phyloP scores from a whole-genome alignment of 805 yeast genomes.

The Ogataea polymorpha region DNA sequence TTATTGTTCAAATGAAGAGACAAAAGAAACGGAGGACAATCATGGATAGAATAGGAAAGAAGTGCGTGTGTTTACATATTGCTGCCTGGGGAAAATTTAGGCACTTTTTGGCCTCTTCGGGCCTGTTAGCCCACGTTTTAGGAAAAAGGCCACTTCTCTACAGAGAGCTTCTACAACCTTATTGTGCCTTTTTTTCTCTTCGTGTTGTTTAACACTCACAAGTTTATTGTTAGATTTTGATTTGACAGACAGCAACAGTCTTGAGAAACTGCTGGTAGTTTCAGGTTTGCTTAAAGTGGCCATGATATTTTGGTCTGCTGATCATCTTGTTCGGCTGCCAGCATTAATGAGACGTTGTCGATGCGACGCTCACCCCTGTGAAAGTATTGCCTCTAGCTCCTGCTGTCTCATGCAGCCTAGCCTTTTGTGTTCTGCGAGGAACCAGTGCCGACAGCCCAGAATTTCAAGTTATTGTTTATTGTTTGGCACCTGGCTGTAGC shows the following conservation, averaged over 20 bases:
- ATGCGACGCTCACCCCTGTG: background rate
- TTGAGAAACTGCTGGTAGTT: background rate
- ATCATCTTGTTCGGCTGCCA: background rate
- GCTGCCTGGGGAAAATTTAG: background rate
- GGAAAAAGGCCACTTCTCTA: background rate
- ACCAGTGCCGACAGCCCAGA: too few relatives aligned
- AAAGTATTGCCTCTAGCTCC: background rate
- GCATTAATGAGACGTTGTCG: background rate
- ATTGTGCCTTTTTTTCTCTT: background rate
- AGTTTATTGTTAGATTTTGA: background rate
- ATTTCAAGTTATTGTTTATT: too few relatives aligned
- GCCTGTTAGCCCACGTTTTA: background rate
- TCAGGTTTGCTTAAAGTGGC: background rate
- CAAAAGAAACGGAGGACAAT: background rate
- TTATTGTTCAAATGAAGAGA: slow-evolving; percentile 1
- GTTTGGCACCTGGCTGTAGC: too few relatives aligned
- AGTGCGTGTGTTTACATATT: background rate
- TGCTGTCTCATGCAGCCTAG: too few relatives aligned
- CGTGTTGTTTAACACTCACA: background rate
- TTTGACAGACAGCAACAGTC: background rate
- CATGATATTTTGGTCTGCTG: background rate
- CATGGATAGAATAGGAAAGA: background rate
- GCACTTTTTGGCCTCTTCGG: background rate
- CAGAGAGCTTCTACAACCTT: background rate
- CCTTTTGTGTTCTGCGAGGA: too few relatives aligned